A percentile compares a stretch with the other conserved stretches of the same genome.
Evolutionary conservation across 2,329 filamentous ascomycete species (phyloP).

Genomic region (Penicillium sp.): DNA sequence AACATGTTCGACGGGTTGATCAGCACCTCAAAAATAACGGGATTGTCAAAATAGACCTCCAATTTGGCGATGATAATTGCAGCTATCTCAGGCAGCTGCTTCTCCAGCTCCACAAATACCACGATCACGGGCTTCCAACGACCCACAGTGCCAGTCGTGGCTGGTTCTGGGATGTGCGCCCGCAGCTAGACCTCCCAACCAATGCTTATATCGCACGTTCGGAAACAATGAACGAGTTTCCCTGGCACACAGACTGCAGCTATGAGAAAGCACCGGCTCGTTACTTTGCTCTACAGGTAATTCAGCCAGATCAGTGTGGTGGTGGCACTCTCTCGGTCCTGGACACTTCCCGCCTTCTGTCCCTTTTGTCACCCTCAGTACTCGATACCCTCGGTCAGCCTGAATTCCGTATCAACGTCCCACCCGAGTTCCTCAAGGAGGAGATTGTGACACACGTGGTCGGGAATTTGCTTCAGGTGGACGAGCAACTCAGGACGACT

Average conservation of each 20-base stretch:
- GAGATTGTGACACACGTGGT: conserved; percentile 12
- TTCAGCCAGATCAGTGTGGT: conserved; percentile 43
- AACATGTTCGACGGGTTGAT: not conserved
- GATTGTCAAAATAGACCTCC: not conserved
- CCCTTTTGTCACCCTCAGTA: conserved; percentile 26
- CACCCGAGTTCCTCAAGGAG: conserved; percentile 34
- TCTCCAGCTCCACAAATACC: conserved; percentile 32
- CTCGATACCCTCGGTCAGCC: conserved; percentile 20
- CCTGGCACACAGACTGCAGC: conserved; percentile 49
- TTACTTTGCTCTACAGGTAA: conserved; percentile 46
- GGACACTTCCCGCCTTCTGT: conserved; percentile 15
- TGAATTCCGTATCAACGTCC: conserved; percentile 36
- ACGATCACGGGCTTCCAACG: conserved; percentile 42
- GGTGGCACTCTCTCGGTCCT: conserved; percentile 12
- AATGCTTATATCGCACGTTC: conserved; percentile 30
- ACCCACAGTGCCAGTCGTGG: conserved; percentile 42
- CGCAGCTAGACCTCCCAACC: conserved; percentile 2
- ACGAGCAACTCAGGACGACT: not conserved
- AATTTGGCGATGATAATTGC: conserved; percentile 30
- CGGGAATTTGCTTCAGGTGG: conserved; percentile 21
- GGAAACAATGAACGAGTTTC: conserved; percentile 45
- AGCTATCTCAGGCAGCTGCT: conserved; percentile 37
- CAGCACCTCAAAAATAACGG: not conserved
- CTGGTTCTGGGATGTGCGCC: conserved; percentile 50
- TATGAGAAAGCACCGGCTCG: conserved; percentile 41